A percentile compares a stretch with the other conserved stretches of the same genome.
Conservation (phyloP, 2,329 filamentous ascomycete species). For the Thielaviopsis populi region DNA sequence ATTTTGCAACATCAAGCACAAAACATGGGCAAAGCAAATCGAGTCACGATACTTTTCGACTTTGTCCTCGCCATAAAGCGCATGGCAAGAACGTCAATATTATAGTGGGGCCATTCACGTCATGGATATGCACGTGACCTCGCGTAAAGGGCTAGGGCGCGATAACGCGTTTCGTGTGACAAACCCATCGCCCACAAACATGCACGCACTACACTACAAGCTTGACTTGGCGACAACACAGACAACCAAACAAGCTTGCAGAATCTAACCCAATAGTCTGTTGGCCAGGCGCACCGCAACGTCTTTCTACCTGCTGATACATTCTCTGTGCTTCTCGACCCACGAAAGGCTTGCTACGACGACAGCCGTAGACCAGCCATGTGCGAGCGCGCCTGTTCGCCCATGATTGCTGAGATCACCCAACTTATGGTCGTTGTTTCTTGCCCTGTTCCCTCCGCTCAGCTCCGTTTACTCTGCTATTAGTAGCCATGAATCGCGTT, state of each 20-base stretch:
- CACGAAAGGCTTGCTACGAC: neutral
- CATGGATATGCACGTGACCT: conserved; percentile 7
- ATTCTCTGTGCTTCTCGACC: neutral
- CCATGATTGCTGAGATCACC: neutral
- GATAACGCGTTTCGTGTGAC: neutral
- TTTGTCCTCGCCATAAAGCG: neutral
- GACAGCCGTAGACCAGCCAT: neutral
- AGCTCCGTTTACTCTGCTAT: neutral
- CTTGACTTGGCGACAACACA: too few relatives aligned
- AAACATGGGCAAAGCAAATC: too few relatives aligned
- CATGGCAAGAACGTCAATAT: neutral
- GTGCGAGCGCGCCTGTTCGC: neutral
- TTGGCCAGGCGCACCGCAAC: neutral
- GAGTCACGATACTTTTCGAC: neutral
- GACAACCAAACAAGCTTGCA: too few relatives aligned
- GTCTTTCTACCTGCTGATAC: neutral
- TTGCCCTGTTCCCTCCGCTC: neutral
- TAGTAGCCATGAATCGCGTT: conserved; percentile 39
- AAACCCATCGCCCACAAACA: neutral
- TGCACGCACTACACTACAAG: neutral
- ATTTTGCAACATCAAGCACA: conserved; percentile 32
- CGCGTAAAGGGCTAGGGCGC: conserved; percentile 2
- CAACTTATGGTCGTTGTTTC: neutral
- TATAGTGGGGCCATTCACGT: conserved; percentile 7
- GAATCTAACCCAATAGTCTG: neutral